A percentile compares a stretch with the other conserved stretches of the same genome.
These are phyloP conservation scores for Triticum turgidum DNA, from an alignment of 176 grass and related monocot genomes.

Conservation along the genomic window DNA sequence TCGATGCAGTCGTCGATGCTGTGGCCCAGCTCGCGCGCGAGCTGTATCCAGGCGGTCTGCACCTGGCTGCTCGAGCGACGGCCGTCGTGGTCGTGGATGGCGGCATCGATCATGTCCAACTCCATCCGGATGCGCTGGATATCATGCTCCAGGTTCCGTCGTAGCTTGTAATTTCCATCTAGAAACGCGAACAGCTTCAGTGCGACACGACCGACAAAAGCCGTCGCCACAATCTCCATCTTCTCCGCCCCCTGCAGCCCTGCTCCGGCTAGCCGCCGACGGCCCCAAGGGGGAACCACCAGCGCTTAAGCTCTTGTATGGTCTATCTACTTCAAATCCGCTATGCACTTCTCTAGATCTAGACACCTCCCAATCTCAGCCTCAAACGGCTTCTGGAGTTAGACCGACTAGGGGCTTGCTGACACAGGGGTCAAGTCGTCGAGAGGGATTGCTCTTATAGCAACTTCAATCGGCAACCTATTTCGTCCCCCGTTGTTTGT, in stretches of 20 bases:
- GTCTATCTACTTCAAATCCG: too few relatives aligned
- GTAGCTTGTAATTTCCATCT: not conserved
- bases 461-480: too few relatives aligned
- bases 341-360: too few relatives aligned
- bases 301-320: too few relatives aligned
- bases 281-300: too few relatives aligned
- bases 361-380: too few relatives aligned
- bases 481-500: too few relatives aligned
- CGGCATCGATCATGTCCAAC: not conserved
- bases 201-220: not conserved
- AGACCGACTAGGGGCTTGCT: too few relatives aligned
- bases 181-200: not conserved
- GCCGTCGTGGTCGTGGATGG: not conserved
- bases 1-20: constrained; percentile 17
- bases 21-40: not conserved
- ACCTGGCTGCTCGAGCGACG: not conserved
- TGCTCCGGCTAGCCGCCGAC: not conserved
- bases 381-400: too few relatives aligned
- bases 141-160: not conserved
- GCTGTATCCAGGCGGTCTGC: not conserved
- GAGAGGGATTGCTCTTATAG: too few relatives aligned
- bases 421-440: too few relatives aligned
- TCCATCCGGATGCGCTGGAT: not conserved
- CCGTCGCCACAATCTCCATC: not conserved
- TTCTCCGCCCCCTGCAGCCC: not conserved